phyloP scores from a whole-genome alignment of 2,329 filamentous ascomycete species.

The Colletotrichum lindemuthianum region DNA sequence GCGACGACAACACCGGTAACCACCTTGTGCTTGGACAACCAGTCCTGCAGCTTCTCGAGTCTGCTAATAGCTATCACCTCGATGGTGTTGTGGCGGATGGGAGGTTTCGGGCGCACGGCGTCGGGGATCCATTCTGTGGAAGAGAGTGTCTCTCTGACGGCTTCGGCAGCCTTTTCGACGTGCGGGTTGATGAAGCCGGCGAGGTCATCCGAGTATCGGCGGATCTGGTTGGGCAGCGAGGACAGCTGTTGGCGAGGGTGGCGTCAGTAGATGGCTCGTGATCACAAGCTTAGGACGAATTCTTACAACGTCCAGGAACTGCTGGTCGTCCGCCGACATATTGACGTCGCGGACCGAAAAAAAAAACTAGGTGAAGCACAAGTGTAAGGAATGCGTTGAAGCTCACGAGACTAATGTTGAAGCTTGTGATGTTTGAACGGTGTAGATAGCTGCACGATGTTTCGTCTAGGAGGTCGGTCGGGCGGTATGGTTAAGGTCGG shows the following conservation, averaged over 20 bases:
- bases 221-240: constrained; percentile 70
- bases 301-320: constrained; percentile 80
- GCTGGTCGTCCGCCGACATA: constrained; percentile 84
- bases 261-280: constrained; percentile 21
- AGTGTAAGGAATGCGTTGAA: neutral
- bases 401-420: constrained; percentile 5
- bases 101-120: constrained; percentile 69
- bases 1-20: constrained; percentile 77
- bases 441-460: neutral
- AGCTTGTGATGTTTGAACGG: neutral
- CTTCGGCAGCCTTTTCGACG: constrained; percentile 78
- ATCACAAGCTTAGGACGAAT: constrained; percentile 16
- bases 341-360: constrained; percentile 41
- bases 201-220: constrained; percentile 75
- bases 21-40: constrained; percentile 78
- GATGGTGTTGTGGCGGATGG: constrained; percentile 47
- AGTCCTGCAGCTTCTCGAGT: constrained; percentile 70
- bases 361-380: neutral
- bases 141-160: constrained; percentile 75
- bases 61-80: constrained; percentile 47
- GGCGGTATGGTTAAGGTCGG: too few relatives aligned
- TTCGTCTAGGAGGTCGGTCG: too few relatives aligned
- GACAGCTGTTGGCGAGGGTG: constrained; percentile 55
- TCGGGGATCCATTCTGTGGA: constrained; percentile 79
- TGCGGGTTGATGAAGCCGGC: constrained; percentile 84